phyloP scores from a whole-genome alignment of 2,329 filamentous ascomycete genomes.

The Diaporthe eres region DNA sequence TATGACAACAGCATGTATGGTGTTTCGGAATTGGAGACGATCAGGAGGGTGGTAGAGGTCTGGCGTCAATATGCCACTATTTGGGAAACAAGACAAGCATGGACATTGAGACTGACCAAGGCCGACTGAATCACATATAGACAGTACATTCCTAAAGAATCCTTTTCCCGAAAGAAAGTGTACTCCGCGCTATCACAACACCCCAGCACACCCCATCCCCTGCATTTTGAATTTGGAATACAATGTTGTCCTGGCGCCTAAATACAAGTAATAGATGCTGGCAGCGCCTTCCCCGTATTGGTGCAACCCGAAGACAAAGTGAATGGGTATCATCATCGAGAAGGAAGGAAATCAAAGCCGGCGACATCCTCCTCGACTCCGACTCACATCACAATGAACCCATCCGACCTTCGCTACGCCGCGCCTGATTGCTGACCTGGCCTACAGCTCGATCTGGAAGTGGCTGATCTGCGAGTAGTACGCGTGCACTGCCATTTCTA shows the following conservation, averaged over 20 bases:
- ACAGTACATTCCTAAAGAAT: conserved; percentile 24
- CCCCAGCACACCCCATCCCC: background rate
- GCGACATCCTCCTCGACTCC: background rate
- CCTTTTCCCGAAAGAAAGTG: conserved; percentile 5
- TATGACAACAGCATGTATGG: conserved; percentile 31
- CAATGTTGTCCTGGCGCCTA: background rate
- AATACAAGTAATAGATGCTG: background rate
- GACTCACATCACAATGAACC: background rate
- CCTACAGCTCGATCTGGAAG: conserved; percentile 76
- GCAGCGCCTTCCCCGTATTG: background rate
- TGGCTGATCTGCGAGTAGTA: conserved; percentile 83
- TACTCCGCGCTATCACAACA: conserved; percentile 16
- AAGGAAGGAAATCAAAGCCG: conserved; percentile 8
- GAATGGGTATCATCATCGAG: conserved; percentile 38
- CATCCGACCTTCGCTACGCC: background rate
- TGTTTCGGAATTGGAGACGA: conserved; percentile 10
- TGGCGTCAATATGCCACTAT: background rate
- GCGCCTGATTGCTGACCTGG: conserved; percentile 37
- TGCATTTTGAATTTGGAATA: background rate
- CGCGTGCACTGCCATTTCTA: conserved; percentile 78
- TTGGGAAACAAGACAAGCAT: background rate
- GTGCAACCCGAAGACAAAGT: background rate
- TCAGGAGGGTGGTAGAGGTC: background rate
- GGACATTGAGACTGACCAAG: background rate
- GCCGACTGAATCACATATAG: conserved; percentile 15